Evolutionary conservation across 768 basidiomycete genomes (phyloP), one percentile per base, ranked within the genome.

Genomic region (Tephrocybe sp.): DNA sequence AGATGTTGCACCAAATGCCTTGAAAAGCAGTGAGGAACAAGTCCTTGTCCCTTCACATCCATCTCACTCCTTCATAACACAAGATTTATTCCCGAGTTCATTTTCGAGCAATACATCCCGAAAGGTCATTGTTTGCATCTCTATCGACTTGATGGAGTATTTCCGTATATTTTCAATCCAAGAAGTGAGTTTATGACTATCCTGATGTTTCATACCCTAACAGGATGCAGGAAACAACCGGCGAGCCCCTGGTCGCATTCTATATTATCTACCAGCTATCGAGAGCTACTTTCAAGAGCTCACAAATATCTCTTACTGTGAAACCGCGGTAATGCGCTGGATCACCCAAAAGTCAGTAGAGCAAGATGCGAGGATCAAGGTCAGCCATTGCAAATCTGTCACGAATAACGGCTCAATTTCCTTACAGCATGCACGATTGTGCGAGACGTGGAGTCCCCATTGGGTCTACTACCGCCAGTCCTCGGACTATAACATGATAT

Each of bases 1-100:
- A 66, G 73, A 28, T 69, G 68, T 43, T 76, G 74, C 53, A 62
- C 59, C 36, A 60, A 58, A 32, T 76, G 74, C 40, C 51, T 72
- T 4, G 56, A 61, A 43, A 59, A 62, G 41, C 45, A 65, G 74
- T 75, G 36, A 53, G 67, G 54, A 2, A 9, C 40, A 11, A 41
- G 15, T 17, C 44, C 23, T n/a, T 18, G 15, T 11, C 18, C 8
- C 17, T 30, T 34, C 20, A 21, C n/a, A 26, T 18, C 18, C 12
- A 5, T 21, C 20, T 30, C 8, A 36, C 34, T 12, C 34, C 18
- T 24, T 38, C 20, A 20, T n/a, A n/a, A n/a, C n/a, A 32, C 48
- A 42, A 73, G 71, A 36, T 73, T 70, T 50, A 53, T 67, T 8
- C 56, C 67, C 12, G 64, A 64, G 43, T 64, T 57, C 14, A 60